phyloP scores from a whole-genome alignment of 2,329 filamentous ascomycete species.

The Periconia sp. region DNA sequence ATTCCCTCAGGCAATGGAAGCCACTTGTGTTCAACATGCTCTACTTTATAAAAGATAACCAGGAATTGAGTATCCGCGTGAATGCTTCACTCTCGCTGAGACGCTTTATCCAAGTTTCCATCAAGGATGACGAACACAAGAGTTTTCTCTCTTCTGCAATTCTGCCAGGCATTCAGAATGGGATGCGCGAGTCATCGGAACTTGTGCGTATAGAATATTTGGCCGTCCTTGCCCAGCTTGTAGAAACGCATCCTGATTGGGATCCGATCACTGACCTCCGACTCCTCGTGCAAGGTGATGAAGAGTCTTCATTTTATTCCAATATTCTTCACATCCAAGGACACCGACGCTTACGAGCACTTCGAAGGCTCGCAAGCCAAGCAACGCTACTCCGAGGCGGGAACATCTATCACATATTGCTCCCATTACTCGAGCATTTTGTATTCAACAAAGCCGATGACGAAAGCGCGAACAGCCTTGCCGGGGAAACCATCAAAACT shows the following conservation, averaged over 20 bases:
- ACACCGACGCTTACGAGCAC: conserved; percentile 79
- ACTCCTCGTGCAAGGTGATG: conserved; percentile 70
- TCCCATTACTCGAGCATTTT: conserved; percentile 92
- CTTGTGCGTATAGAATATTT: conserved; percentile 82
- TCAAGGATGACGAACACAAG: conserved; percentile 56
- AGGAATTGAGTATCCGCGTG: conserved; percentile 81
- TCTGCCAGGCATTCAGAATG: conserved; percentile 74
- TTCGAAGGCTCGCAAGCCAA: conserved; percentile 73
- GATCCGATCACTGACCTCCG: conserved; percentile 72
- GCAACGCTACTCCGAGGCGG: conserved; percentile 71
- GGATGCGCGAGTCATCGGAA: conserved; percentile 77
- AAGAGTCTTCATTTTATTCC: conserved; percentile 85
- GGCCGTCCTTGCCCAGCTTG: conserved; percentile 74
- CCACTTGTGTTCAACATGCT: conserved; percentile 87
- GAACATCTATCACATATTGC: conserved; percentile 82
- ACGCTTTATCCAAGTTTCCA: conserved; percentile 68
- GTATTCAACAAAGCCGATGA: conserved; percentile 83
- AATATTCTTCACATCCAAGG: conserved; percentile 91
- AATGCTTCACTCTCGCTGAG: conserved; percentile 83
- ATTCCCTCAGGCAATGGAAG: conserved; percentile 77
- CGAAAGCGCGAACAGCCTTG: conserved; percentile 74
- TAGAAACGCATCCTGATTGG: conserved; percentile 71
- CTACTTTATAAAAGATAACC: conserved; percentile 80
- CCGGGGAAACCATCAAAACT: conserved; percentile 81
- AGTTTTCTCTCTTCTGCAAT: conserved; percentile 65